Evolutionary conservation across 352 stramenopile genomes (phyloP).

Genomic region (Phytophthora chlamydospora): DNA sequence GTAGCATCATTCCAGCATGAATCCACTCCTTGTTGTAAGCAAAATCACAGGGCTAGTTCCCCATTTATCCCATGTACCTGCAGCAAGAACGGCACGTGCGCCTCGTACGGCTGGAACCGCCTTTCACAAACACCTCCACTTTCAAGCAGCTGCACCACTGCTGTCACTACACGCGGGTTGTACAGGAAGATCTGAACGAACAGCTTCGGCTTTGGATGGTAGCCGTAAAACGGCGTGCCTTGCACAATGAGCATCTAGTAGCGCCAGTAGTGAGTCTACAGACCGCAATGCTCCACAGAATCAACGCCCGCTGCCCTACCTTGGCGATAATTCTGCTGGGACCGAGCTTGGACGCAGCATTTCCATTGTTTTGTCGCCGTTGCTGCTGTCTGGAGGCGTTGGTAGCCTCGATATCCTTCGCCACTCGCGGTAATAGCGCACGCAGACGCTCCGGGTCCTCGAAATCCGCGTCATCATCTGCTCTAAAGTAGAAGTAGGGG

Average conservation of each 20-base stretch:
- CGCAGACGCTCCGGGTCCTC: conserved; percentile 68
- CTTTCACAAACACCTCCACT: conserved; percentile 74
- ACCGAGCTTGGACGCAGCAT: not conserved
- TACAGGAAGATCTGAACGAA: conserved; percentile 93
- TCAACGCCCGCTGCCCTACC: conserved; percentile 31
- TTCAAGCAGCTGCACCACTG: conserved; percentile 85
- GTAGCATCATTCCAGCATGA: not conserved
- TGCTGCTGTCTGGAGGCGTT: conserved; percentile 57
- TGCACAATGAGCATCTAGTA: conserved; percentile 86
- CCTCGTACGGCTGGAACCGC: conserved; percentile 88
- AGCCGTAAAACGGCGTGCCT: conserved; percentile 91
- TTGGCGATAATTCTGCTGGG: conserved; percentile 66
- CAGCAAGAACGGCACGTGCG: conserved; percentile 89
- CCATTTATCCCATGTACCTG: conserved; percentile 49
- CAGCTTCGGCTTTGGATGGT: conserved; percentile 69
- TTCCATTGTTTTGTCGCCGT: conserved; percentile 23
- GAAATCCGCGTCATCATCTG: conserved; percentile 64
- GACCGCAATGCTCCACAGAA: not conserved
- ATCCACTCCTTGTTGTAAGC: not conserved
- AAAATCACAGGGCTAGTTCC: not conserved
- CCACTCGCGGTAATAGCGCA: conserved; percentile 67
- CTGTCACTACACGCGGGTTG: conserved; percentile 64
- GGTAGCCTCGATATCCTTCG: conserved; percentile 69
- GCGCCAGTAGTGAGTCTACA: not conserved
- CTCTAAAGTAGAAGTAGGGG: conserved; percentile 90